phyloP scores from a whole-genome alignment of 2,329 filamentous ascomycete species.

The Helotiales sp. region DNA sequence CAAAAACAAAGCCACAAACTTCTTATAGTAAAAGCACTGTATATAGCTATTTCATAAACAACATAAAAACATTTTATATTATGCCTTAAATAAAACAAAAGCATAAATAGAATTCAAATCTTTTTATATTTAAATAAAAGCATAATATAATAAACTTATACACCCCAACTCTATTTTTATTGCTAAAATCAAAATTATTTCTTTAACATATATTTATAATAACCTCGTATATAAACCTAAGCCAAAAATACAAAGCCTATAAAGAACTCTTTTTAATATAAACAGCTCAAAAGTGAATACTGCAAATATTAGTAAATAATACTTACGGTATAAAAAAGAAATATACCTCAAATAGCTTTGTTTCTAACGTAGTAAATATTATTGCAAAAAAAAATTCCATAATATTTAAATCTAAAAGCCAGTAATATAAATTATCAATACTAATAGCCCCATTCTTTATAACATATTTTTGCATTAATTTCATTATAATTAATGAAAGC shows the following conservation, averaged over 20 bases:
- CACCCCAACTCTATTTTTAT: background rate
- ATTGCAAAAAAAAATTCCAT: constrained; percentile 43
- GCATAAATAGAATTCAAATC: background rate
- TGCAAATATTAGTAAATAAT: background rate
- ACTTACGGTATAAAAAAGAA: background rate
- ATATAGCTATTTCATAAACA: background rate
- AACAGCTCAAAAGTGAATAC: constrained; percentile 1
- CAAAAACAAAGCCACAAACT: background rate
- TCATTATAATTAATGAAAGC: background rate
- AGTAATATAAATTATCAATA: constrained; percentile 43
- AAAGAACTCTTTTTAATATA: constrained; percentile 19
- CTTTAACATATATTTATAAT: background rate
- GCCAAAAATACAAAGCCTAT: background rate
- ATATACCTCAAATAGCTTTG: constrained; percentile 20
- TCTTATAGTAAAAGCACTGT: background rate
- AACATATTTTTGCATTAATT: too few species aligned
- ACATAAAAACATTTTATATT: background rate
- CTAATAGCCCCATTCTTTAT: constrained; percentile 44
- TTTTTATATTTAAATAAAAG: constrained; percentile 3
- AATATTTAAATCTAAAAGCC: constrained; percentile 38
- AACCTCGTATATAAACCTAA: background rate
- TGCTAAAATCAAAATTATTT: background rate
- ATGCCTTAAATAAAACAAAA: background rate
- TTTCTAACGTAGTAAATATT: constrained; percentile 37
- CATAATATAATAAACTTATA: background rate